Percentiles rank a stretch among this genome's conserved stretches.
These are phyloP conservation scores for Craspedostauros australis DNA, from an alignment of 108 stramenopile species.

Conservation along the genomic window DNA sequence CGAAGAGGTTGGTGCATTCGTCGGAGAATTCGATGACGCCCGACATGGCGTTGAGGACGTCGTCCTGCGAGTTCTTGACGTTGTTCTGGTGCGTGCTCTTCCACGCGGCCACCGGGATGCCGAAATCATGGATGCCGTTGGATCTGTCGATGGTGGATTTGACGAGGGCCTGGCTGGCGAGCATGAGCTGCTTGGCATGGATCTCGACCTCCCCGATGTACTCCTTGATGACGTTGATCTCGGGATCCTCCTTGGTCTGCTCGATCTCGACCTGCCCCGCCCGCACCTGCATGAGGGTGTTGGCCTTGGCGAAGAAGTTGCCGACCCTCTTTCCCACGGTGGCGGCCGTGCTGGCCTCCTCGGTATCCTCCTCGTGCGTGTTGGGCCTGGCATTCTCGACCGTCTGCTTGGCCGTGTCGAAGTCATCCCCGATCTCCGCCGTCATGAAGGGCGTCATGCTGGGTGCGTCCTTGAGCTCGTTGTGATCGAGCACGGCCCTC, in stretches of 20 bases:
- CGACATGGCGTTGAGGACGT: conserved; percentile 23
- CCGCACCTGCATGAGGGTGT: conserved; percentile 33
- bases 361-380: conserved; percentile 9
- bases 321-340: conserved; percentile 34
- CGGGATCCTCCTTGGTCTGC: conserved; percentile 51
- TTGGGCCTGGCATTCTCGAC: conserved; percentile 20
- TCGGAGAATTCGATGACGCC: conserved; percentile 36
- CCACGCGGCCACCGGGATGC: conserved; percentile 66
- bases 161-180: conserved; percentile 65
- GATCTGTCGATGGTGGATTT: conserved; percentile 56
- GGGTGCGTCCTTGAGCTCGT: conserved; percentile 63
- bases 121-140: conserved; percentile 70
- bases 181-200: conserved; percentile 67
- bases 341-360: conserved; percentile 1
- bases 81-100: conserved; percentile 1
- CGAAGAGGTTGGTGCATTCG: conserved; percentile 46
- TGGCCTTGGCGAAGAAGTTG: conserved; percentile 55
- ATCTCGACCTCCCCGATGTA: conserved; percentile 58
- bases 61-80: not conserved
- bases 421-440: conserved; percentile 39
- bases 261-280: conserved; percentile 42
- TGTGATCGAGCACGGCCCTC: conserved; percentile 59
- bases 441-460: conserved; percentile 74
- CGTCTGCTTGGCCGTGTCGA: conserved; percentile 52
- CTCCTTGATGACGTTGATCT: conserved; percentile 56